These are phyloP conservation scores for Colletotrichum lini DNA, from an alignment of 2,329 filamentous ascomycete genomes.

Conservation along the genomic window DNA sequence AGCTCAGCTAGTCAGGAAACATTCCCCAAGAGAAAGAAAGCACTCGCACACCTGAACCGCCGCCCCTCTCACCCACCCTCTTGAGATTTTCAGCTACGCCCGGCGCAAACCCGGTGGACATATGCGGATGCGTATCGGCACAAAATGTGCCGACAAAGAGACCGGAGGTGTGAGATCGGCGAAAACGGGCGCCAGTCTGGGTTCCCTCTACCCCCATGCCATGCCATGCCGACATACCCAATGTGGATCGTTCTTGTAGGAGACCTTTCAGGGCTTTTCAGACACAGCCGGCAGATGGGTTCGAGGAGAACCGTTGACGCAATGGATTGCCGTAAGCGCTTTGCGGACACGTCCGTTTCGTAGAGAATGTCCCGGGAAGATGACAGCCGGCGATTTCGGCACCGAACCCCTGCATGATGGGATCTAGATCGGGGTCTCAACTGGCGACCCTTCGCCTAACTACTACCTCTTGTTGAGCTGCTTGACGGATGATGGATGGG, in stretches of 20 bases:
- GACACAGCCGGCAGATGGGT: background rate
- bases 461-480: background rate
- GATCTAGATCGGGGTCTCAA: background rate
- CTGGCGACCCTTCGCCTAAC: background rate
- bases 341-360: background rate
- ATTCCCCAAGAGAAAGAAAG: background rate
- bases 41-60: too few species aligned
- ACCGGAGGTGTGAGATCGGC: slow-evolving; percentile 23
- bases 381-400: slow-evolving; percentile 27
- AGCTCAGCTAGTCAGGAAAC: background rate
- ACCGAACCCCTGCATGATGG: slow-evolving; percentile 16
- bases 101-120: background rate
- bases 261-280: too few species aligned
- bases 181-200: slow-evolving; percentile 21
- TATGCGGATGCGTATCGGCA: slow-evolving; percentile 34
- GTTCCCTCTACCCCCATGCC: background rate
- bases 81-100: background rate
- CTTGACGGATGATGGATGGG: background rate
- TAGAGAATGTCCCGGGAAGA: background rate
- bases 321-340: slow-evolving; percentile 16
- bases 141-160: slow-evolving; percentile 41
- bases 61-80: background rate
- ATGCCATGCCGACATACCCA: slow-evolving; percentile 32
- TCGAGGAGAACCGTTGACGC: slow-evolving; percentile 15
- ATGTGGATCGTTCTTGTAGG: slow-evolving; percentile 20